Evolutionary conservation across 2,329 filamentous ascomycete genomes (phyloP).

Genomic region (Zarea fungicola): DNA sequence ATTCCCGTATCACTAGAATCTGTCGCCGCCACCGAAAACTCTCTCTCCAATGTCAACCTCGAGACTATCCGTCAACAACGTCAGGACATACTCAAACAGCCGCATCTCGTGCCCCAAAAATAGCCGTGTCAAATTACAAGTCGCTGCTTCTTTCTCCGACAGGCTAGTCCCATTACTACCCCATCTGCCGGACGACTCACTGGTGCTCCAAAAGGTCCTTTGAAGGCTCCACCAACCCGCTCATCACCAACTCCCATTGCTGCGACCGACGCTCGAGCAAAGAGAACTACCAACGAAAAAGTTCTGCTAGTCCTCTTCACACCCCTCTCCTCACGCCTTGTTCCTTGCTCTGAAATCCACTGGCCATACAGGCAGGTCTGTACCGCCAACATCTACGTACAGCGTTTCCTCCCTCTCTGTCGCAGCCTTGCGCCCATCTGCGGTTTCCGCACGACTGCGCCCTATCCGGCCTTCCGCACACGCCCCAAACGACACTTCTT

Average conservation of each 20-base stretch:
- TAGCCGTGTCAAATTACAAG: not conserved
- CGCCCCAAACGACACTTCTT: constrained; percentile 1
- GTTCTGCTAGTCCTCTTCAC: not conserved
- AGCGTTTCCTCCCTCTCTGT: not conserved
- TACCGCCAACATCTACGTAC: not conserved
- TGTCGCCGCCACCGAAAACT: not conserved
- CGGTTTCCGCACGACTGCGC: not conserved
- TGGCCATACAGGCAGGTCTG: not conserved
- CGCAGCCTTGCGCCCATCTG: constrained; percentile 5
- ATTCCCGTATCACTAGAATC: not conserved
- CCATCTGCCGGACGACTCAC: constrained; percentile 9
- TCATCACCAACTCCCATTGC: constrained; percentile 5
- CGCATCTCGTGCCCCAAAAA: constrained; percentile 5
- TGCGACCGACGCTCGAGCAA: constrained; percentile 3
- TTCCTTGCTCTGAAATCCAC: not conserved
- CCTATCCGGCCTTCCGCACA: constrained; percentile 7
- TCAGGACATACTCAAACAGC: too few relatives aligned
- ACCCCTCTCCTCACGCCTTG: not conserved
- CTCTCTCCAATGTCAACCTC: constrained; percentile 1
- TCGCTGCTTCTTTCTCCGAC: not conserved
- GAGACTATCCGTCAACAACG: too few relatives aligned
- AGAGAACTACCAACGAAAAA: constrained; percentile 2
- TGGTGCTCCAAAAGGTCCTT: constrained; percentile 4
- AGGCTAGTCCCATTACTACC: not conserved
- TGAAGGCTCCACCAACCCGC: constrained; percentile 3